Evolutionary conservation across 2,329 filamentous ascomycete species (phyloP).

Genomic region (Ceratocystis destructans): DNA sequence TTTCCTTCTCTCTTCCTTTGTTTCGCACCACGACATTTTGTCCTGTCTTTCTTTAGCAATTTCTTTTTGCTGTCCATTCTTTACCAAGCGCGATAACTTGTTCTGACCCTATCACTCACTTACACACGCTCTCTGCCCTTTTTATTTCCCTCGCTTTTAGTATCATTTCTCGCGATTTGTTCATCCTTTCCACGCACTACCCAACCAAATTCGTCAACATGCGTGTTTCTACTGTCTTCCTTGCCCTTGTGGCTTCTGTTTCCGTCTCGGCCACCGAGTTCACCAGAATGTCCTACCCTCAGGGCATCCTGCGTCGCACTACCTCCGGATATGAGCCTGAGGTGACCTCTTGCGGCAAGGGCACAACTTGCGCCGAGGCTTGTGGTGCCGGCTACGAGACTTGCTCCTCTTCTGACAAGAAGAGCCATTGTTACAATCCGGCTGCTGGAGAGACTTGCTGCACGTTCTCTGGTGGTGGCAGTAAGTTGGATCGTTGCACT

Average conservation of each 20-base stretch:
- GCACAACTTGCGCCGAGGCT: slow-evolving; percentile 40
- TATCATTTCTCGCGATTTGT: neutral
- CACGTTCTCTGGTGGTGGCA: slow-evolving; percentile 38
- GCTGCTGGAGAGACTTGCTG: slow-evolving; percentile 42
- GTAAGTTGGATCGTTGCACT: slow-evolving; percentile 29
- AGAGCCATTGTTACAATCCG: slow-evolving; percentile 46
- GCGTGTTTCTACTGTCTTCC: slow-evolving; percentile 27
- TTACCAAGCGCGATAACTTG: neutral
- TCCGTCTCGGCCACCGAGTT: slow-evolving; percentile 24
- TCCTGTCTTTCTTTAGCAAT: slow-evolving; percentile 8
- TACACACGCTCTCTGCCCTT: neutral
- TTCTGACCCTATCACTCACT: neutral
- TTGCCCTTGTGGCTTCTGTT: slow-evolving; percentile 27
- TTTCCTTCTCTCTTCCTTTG: slow-evolving; percentile 1
- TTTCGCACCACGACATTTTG: slow-evolving; percentile 21
- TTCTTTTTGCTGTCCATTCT: slow-evolving; percentile 11
- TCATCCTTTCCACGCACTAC: neutral
- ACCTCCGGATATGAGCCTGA: slow-evolving; percentile 36
- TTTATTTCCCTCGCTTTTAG: slow-evolving; percentile 12
- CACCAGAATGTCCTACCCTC: slow-evolving; percentile 28
- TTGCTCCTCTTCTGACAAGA: slow-evolving; percentile 36
- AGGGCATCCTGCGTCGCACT: slow-evolving; percentile 32
- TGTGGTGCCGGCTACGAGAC: slow-evolving; percentile 38
- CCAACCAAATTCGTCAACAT: slow-evolving; percentile 19
- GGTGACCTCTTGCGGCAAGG: slow-evolving; percentile 35